Conservation (phyloP, 2,329 filamentous ascomycete species). For the Sporothrix globosa region DNA sequence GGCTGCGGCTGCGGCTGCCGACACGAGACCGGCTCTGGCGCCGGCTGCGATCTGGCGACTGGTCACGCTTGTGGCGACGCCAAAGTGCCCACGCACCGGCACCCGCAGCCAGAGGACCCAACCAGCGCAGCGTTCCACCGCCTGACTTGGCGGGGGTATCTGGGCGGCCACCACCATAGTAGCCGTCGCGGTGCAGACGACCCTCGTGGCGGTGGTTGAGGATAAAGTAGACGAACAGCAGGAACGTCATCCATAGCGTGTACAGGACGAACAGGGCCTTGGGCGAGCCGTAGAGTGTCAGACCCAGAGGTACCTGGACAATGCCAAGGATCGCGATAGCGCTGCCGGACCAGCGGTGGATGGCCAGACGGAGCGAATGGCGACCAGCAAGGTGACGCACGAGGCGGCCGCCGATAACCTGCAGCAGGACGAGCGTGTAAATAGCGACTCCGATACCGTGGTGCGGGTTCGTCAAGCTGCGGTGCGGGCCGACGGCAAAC, state of each 20-base stretch:
- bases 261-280: conserved; percentile 83
- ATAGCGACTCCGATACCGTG: conserved; percentile 82
- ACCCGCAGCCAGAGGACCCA: conserved; percentile 58
- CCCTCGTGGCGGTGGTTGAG: conserved; percentile 70
- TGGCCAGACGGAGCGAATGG: conserved; percentile 58
- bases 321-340: conserved; percentile 79
- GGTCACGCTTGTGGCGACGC: conserved; percentile 47
- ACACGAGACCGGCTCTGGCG: conserved; percentile 42
- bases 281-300: conserved; percentile 91
- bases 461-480: conserved; percentile 78
- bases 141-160: conserved; percentile 48
- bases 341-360: conserved; percentile 89
- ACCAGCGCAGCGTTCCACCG: conserved; percentile 48
- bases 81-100: conserved; percentile 55
- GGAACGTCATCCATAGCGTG: conserved; percentile 72
- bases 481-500: conserved; percentile 73
- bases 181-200: conserved; percentile 53
- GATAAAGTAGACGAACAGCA: conserved; percentile 77
- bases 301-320: conserved; percentile 81
- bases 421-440: conserved; percentile 71
- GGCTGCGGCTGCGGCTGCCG: conserved; percentile 42
- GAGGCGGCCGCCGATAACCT: conserved; percentile 69
- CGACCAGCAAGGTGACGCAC: conserved; percentile 58
- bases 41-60: conserved; percentile 42
- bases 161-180: conserved; percentile 60